phyloP scores from a whole-genome alignment of 1,284 basidiomycete genomes.

The Wallemia hederae region DNA sequence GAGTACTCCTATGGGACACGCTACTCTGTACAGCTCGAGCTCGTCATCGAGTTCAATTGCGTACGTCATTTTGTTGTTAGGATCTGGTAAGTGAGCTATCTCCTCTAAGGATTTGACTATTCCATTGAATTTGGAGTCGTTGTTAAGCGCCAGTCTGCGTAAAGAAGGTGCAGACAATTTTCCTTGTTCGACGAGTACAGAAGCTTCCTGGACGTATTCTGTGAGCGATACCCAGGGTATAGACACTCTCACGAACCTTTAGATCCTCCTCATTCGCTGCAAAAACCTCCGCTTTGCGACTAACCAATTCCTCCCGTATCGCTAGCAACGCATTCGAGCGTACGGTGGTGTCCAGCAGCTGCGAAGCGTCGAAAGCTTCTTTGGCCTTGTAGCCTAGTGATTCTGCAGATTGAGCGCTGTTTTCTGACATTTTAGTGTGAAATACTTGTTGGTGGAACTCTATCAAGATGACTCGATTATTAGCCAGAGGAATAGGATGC shows the following conservation, averaged over 20 bases:
- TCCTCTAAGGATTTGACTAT: conserved; percentile 75
- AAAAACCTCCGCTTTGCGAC: conserved; percentile 35
- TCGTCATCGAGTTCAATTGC: conserved; percentile 59
- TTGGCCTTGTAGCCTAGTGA: conserved; percentile 24
- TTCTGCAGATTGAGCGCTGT: no score
- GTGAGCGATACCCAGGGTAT: not conserved
- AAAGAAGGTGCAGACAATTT: conserved; percentile 54
- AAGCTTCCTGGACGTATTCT: conserved; percentile 35
- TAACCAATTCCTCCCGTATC: conserved; percentile 35
- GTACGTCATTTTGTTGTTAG: conserved; percentile 61
- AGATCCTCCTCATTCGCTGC: conserved; percentile 53
- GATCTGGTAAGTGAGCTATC: conserved; percentile 58
- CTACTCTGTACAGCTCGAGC: conserved; percentile 69
- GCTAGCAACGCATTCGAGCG: conserved; percentile 38
- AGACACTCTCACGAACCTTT: conserved; percentile 22
- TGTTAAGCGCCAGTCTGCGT: conserved; percentile 56
- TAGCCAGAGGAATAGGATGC: not conserved
- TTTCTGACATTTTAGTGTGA: not conserved
- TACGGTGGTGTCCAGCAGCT: conserved; percentile 36
- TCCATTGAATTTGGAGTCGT: conserved; percentile 67
- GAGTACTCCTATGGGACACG: conserved; percentile 87
- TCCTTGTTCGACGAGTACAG: conserved; percentile 39
- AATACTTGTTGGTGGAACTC: not conserved
- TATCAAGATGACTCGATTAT: not conserved
- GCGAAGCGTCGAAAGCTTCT: conserved; percentile 52